Percentiles rank a stretch among this genome's conserved stretches.
Conservation (phyloP, 306 rosid genomes). For the Ziziphus jujuba region DNA sequence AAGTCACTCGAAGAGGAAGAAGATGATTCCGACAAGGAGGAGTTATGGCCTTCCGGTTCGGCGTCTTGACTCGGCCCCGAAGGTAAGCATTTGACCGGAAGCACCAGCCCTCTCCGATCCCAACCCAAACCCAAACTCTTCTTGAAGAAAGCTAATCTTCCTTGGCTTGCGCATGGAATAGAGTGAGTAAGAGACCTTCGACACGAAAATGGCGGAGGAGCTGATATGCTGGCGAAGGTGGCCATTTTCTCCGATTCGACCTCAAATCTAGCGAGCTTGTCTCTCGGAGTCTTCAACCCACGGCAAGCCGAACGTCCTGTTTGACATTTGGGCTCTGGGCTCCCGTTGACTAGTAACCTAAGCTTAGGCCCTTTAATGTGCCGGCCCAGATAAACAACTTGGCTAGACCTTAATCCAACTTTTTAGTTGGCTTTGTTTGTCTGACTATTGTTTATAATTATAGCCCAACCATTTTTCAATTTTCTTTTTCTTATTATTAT, state of each 20-base stretch:
- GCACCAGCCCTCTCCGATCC: slow-evolving; percentile 8
- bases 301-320: too few species aligned
- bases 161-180: slow-evolving; percentile 10
- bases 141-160: slow-evolving; percentile 3
- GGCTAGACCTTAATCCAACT: too few species aligned
- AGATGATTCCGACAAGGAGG: not conserved
- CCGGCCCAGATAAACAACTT: too few species aligned
- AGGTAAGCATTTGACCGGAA: slow-evolving; percentile 47
- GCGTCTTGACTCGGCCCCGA: slow-evolving; percentile 41
- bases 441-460: too few species aligned
- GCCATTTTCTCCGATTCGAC: slow-evolving; percentile 37
- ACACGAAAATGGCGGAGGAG: slow-evolving; percentile 40
- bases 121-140: not conserved
- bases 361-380: too few species aligned
- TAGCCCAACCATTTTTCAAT: too few species aligned
- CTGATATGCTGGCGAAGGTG: slow-evolving; percentile 36
- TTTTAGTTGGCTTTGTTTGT: too few species aligned
- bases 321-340: too few species aligned
- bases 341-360: too few species aligned
- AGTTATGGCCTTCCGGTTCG: slow-evolving; percentile 41
- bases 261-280: too few species aligned
- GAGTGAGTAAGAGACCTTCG: slow-evolving; percentile 24
- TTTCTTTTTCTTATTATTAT: too few species aligned
- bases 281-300: too few species aligned
- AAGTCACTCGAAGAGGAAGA: slow-evolving; percentile 34